Evolutionary conservation across 805 yeast genomes (phyloP), one percentile per base, ranked within the genome.

Genomic region (Candida ponderosae): DNA sequence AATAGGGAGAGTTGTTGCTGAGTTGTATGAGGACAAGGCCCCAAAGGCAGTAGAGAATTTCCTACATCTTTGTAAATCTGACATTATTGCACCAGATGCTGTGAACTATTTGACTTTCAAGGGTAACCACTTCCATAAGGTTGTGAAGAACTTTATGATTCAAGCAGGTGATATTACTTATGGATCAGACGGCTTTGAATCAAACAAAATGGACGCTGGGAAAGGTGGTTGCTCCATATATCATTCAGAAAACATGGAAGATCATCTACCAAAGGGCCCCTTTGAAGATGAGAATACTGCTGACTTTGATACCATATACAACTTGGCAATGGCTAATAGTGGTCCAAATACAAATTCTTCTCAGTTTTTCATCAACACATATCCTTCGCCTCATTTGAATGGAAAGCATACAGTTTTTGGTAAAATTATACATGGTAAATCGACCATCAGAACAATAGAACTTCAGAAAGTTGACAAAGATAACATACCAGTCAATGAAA

Each of bases 341-440:
- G 81, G 79, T 5, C 48, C 59, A 18, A 48, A 70, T 39, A 56
- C 79, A 11, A 80, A 80, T 45, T 66, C 72, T 17, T 73, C 85
- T 0, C 89, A 81, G 51, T 82, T 83, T 51, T 83, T 83, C 51
- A 79, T 84, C 31, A 74, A 79, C 10, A 79, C 88, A 1, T 72
- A 66, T 37, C 73, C 86, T 2, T 72, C 79, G 8, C 81, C 86
- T 1, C 96, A 87, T 57, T 60, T 88, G 40, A 74, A 71, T 31
- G 85, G 86, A 1, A 81, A 80, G 47, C 89, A 85, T 51, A 66
- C 89, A 0, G 77, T 85, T 2, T 81, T 88, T 59, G 96, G 96
- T 2, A 63, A 62, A 39, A 88, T 87, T 10, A 48, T 65, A 7
- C 67, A 65, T 47, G 95, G 86, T 15, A 81, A 79, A 53, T 78